Evolutionary conservation across 768 basidiomycete genomes (phyloP).

Genomic region (Amyloporia xantha): DNA sequence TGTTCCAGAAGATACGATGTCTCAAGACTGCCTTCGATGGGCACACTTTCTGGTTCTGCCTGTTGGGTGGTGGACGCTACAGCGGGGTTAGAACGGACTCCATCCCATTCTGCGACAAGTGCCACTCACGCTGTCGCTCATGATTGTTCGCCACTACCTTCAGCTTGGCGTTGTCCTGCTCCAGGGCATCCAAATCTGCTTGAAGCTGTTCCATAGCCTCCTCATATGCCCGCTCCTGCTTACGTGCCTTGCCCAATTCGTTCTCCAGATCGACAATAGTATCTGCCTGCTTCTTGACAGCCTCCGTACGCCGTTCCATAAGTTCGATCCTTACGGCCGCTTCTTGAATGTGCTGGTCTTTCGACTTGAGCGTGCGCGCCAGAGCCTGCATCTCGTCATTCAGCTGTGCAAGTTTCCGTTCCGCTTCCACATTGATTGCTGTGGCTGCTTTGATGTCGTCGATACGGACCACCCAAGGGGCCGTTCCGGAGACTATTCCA

Average conservation of each 20-base stretch:
- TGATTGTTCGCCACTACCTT: conserved; percentile 59
- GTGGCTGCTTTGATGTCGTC: conserved; percentile 76
- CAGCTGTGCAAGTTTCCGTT: conserved; percentile 77
- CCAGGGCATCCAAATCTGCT: conserved; percentile 76
- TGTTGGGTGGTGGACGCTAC: conserved; percentile 42
- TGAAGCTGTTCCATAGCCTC: conserved; percentile 93
- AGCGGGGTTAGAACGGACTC: conserved; percentile 5
- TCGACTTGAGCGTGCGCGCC: conserved; percentile 73
- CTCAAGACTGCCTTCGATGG: conserved; percentile 77
- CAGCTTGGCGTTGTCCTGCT: conserved; percentile 83
- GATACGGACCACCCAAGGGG: conserved; percentile 84
- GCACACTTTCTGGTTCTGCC: conserved; percentile 52
- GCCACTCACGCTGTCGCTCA: conserved; percentile 60
- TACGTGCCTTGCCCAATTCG: conserved; percentile 72
- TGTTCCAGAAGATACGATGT: conserved; percentile 86
- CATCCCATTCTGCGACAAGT: neutral
- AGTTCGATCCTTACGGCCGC: conserved; percentile 87
- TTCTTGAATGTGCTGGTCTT: conserved; percentile 90
- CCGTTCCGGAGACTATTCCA: conserved; percentile 53
- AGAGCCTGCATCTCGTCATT: conserved; percentile 89
- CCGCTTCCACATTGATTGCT: conserved; percentile 87
- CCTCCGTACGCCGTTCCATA: conserved; percentile 90
- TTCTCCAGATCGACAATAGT: conserved; percentile 72
- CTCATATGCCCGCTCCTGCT: conserved; percentile 86
- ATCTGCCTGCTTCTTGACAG: conserved; percentile 86